Evolutionary conservation across 2,329 filamentous ascomycete species (phyloP).

Genomic region (Elsinoe necatrix): DNA sequence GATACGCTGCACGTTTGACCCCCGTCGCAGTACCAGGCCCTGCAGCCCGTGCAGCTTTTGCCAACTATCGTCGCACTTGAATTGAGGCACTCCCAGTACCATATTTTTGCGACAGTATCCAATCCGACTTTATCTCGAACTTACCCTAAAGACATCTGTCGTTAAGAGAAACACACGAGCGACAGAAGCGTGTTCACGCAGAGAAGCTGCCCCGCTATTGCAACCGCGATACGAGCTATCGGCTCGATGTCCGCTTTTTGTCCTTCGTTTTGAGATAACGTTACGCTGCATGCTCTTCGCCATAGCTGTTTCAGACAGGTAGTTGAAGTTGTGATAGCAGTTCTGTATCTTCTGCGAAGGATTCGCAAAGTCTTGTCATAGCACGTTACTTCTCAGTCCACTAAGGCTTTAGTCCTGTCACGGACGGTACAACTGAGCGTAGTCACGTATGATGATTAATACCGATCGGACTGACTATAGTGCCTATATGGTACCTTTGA

Average conservation of each 20-base stretch:
- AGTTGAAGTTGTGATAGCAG: neutral
- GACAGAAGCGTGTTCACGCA: neutral
- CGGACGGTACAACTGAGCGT: too few species aligned
- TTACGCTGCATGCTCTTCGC: neutral
- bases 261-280: neutral
- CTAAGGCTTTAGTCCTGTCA: too few species aligned
- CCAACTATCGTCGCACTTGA: neutral
- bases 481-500: too few species aligned
- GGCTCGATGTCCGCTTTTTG: neutral
- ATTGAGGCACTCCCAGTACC: neutral
- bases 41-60: neutral
- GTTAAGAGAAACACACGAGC: neutral
- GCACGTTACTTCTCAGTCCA: too few species aligned
- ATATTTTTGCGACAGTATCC: neutral
- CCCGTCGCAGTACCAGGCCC: neutral
- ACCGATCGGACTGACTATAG: too few species aligned
- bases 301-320: neutral
- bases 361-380: too few species aligned
- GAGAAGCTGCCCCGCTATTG: neutral
- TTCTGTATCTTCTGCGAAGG: too few species aligned
- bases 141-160: neutral
- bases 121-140: neutral
- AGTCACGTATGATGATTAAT: too few species aligned
- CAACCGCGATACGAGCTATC: neutral
- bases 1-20: conserved; percentile 7